Base-by-base conservation (phyloP, 176 grass and related monocot genomes). In the Panicum miliaceum region DNA sequence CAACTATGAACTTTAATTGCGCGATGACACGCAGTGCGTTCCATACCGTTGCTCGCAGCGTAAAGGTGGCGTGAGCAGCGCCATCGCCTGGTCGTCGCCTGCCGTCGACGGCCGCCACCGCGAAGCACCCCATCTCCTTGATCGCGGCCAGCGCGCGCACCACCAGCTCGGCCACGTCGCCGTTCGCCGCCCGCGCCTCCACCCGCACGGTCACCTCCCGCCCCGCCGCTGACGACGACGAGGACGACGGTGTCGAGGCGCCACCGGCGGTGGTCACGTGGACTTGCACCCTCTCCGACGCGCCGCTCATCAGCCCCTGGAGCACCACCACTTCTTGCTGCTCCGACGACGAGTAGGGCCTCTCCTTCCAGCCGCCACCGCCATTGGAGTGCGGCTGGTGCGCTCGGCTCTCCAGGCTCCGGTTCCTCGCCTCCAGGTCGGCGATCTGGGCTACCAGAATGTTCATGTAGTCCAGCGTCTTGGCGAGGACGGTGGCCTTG, bases 401-500 rank as follows among this genome's bases (percentile, higher is more conserved):
- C 14, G 72, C 52, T 73, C 93, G 88, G 66, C 42, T 43, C 53
- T 94, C 81, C 14, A 94, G 94, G 27, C 22, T 84, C 26, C 84
- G 84, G 84, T 97, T 97, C 59, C 41, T 88, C 23, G 85, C 87
- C 53, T 94, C 74, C 0, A 97, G 89, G 23, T 94, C 84, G 0
- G 87, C 72, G 74, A 97, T 84, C 37, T 89, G 89, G 72, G 89
- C 16, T 51, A 77, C 87, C 8, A 97, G 72, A 1, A 81, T 59
- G 75, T 84, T 87, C 89, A 97, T 81, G 79, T 94, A 97, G 14
- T 88, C 91, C 82, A 68, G 81, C 6, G 94, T 87, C 73, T 86
- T 90, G 58, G 84, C 81, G 5, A 97, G 91, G 15, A 97, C 87
- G 0, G 94, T 87, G 1, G 84, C 91, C 56, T 97, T 97, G 89